phyloP scores from a whole-genome alignment of 2,329 filamentous ascomycete species.

The Eurotiales sp. region DNA sequence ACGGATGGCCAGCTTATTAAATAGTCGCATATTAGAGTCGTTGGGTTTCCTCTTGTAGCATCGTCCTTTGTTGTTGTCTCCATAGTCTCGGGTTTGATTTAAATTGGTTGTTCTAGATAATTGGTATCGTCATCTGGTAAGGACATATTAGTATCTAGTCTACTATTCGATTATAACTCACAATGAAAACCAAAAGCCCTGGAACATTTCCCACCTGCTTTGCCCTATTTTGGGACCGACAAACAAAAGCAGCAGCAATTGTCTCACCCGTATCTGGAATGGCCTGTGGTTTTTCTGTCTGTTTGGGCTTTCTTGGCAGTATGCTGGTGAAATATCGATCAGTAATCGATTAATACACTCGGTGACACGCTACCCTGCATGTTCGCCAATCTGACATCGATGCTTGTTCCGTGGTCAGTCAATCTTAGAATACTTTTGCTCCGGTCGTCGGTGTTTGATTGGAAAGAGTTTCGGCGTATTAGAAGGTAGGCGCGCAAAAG shows the following conservation, averaged over 20 bases:
- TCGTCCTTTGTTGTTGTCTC: slow-evolving; percentile 50
- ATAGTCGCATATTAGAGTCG: slow-evolving; percentile 51
- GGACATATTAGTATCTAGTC: no score
- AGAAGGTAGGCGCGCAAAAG: no score
- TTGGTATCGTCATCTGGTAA: slow-evolving; percentile 26
- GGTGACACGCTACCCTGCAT: slow-evolving; percentile 50
- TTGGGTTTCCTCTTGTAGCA: slow-evolving; percentile 51
- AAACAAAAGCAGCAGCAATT: slow-evolving; percentile 49
- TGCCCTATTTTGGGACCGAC: slow-evolving; percentile 52
- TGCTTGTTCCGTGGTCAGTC: slow-evolving; percentile 41
- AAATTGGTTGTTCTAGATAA: slow-evolving; percentile 54
- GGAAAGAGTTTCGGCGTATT: neutral
- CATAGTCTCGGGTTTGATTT: slow-evolving; percentile 54
- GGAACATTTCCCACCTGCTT: slow-evolving; percentile 54
- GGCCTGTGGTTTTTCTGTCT: slow-evolving; percentile 50
- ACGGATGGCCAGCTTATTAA: slow-evolving; percentile 49
- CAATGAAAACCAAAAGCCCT: no score
- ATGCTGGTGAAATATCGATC: slow-evolving; percentile 49
- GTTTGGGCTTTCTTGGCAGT: slow-evolving; percentile 48
- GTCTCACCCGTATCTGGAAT: slow-evolving; percentile 50
- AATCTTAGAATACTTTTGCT: no score
- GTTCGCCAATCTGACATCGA: slow-evolving; percentile 52
- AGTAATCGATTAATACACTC: slow-evolving; percentile 44
- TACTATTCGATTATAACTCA: slow-evolving; percentile 39
- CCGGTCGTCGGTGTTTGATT: no score